A percentile compares a stretch with the other conserved stretches of the same genome.
Conservation (phyloP, 306 rosid species). For the Glycine latifolia region DNA sequence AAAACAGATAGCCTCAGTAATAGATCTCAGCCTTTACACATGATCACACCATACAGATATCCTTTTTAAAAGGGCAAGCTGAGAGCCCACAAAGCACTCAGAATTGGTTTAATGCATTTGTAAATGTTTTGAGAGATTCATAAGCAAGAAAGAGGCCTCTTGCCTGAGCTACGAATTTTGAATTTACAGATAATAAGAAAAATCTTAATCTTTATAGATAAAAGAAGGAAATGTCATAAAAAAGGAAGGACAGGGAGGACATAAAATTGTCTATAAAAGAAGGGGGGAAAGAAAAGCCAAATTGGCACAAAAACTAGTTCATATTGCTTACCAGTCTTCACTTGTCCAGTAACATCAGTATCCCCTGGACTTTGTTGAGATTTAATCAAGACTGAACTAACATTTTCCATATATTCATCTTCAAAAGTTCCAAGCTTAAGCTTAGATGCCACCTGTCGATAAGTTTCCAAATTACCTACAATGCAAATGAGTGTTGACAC, state of each 20-base stretch:
- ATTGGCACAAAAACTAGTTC: slow-evolving; percentile 13
- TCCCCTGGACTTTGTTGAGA: slow-evolving; percentile 59
- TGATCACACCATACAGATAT: background rate
- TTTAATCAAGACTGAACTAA: slow-evolving; percentile 44
- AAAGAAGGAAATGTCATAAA: background rate
- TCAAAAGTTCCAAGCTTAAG: slow-evolving; percentile 78
- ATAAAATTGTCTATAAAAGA: slow-evolving; percentile 9
- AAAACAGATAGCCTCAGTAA: background rate
- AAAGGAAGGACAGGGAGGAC: background rate
- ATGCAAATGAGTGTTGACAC: slow-evolving; percentile 39
- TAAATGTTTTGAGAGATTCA: slow-evolving; percentile 11
- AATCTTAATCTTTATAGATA: background rate
- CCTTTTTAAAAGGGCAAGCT: slow-evolving; percentile 9
- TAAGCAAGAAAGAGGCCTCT: background rate
- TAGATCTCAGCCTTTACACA: background rate
- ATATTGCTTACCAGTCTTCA: slow-evolving; percentile 67
- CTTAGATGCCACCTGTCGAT: slow-evolving; percentile 76
- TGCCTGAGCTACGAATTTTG: slow-evolving; percentile 2
- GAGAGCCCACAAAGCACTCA: slow-evolving; percentile 23
- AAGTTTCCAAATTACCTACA: slow-evolving; percentile 77
- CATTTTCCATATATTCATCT: slow-evolving; percentile 56
- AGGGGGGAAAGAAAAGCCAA: background rate
- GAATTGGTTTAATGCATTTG: slow-evolving; percentile 2
- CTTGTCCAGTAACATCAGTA: slow-evolving; percentile 66
- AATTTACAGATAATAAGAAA: slow-evolving; percentile 6